A percentile compares a stretch with the other conserved stretches of the same genome.
Conservation (phyloP, 2,329 filamentous ascomycete genomes). For the Fusarium nodosum region DNA sequence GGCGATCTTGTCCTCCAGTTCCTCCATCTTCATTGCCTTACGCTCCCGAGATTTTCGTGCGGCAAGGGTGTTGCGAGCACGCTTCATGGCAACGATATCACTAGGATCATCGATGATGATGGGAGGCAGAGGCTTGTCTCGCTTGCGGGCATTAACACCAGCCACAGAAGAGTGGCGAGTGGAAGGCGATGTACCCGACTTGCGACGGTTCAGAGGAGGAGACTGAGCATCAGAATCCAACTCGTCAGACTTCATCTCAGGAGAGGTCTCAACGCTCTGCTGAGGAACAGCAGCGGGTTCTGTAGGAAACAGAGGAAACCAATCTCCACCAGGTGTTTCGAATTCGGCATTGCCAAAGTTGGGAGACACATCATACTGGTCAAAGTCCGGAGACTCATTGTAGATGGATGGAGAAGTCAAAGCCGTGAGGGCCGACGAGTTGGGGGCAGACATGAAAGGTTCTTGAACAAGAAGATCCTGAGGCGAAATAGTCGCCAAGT, state of each 20-base stretch:
- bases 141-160: conserved; percentile 80
- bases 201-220: conserved; percentile 59
- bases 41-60: conserved; percentile 93
- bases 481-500: conserved; percentile 83
- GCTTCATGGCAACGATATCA: conserved; percentile 88
- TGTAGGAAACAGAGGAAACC: conserved; percentile 81
- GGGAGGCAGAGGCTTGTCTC: conserved; percentile 83
- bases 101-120: conserved; percentile 80
- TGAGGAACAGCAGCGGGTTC: conserved; percentile 51
- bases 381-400: conserved; percentile 81
- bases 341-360: conserved; percentile 75
- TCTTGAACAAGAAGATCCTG: conserved; percentile 82
- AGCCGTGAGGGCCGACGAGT: conserved; percentile 84
- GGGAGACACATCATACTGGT: conserved; percentile 83
- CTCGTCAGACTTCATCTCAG: conserved; percentile 62
- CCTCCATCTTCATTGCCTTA: conserved; percentile 82
- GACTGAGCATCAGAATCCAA: conserved; percentile 60
- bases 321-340: conserved; percentile 66
- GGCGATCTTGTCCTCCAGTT: conserved; percentile 79
- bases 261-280: conserved; percentile 57
- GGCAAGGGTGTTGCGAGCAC: conserved; percentile 91
- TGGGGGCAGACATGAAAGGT: conserved; percentile 80
- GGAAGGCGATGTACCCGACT: conserved; percentile 63
- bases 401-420: conserved; percentile 87
- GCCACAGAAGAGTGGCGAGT: conserved; percentile 75